Base-by-base conservation (phyloP, 2,329 filamentous ascomycete species). In the Leptographium galeiforme region DNA sequence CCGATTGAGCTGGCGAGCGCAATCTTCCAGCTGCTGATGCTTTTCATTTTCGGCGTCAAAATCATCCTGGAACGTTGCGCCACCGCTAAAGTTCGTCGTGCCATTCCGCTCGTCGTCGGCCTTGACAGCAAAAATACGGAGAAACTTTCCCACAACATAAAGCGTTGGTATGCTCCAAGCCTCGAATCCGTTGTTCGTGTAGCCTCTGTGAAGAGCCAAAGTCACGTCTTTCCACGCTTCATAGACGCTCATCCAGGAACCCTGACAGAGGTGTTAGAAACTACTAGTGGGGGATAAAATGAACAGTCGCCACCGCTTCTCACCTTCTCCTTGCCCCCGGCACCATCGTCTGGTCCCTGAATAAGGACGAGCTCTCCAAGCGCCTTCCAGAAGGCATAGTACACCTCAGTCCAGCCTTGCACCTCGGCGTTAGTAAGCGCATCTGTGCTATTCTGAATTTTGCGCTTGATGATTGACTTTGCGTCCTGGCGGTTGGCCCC, bases 111-210 rank as follows among this genome's bases (percentile, higher is more conserved):
- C 84, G 40, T 84, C 79, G 65, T 98, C 93, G 53, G 93, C 90
- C 63, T 85, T 88, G 66, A 96, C 93, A 48, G 93, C 93, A 68
- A 95, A 94, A 45, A 85, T 72, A 56, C 93, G 78, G 55, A 98
- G 69, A 65, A 94, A 89, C 68, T 89, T 95, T 53, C 89, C 90
- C 30, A 85, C 83, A 51, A 86, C 78, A 64, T 97, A 97, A 41
- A 98, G 75, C 63, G 87, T 90, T 4, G 93, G 90, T 51, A 98
- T 82, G 0, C 89, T 93, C 91, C 93, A 98, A 36, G 89, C 84
- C 59, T 88, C 83, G 61, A 97, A 88, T 3, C 79, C 77, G 53
- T 76, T 74, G 59, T 78, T 84, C 39, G 82, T 84, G 65, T 96
- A 96, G 36, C 89, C 89, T 59, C 89, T 81, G 55, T 90, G 83